Evolutionary conservation across 768 basidiomycete species (phyloP), one percentile per base, ranked within the genome.

Genomic region (Termitomyces sp.): DNA sequence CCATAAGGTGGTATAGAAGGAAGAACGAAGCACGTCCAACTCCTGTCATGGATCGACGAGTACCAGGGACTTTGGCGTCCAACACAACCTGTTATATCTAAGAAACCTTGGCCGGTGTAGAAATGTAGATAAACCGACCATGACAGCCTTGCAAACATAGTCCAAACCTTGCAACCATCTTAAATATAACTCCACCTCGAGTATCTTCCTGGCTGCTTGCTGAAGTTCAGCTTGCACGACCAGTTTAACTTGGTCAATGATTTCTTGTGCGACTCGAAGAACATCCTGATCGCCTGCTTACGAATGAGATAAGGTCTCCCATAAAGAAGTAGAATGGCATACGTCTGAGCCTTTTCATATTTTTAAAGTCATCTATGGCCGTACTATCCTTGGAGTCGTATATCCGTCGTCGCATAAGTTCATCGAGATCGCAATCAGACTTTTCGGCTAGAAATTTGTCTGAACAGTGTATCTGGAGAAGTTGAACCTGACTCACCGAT

Each of bases 151-250:
- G 18, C 73, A 62, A 13, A 76, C 73, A 60, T 73, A 75, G 16
- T 76, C 68, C 16, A 73, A 65, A 34, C 73, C 75, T 41, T 72
- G 63, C 37, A 79, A 59, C 78, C 77, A 80, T 48, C 70, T 67
- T 41, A 73, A 61, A 63, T 77, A 80, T 29, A 80, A 61, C 58
- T 80, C 77, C 0, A 74, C 75, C 59, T 77, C 74, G 12, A 79
- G 64, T 28, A 72, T 68, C 62, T 69, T 73, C 20, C 59, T 61
- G 29, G 65, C 66, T 5, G 65, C 64, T 48, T 61, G 56, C 20
- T 66, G 65, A 28, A 68, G 68, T 29, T 70, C 65, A 15, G 62
- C 62, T 60, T 73, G 69, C 5, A 76, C 76, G 1, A 62, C 51
- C 16, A 48, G 52, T 58, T 75, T 73, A 13, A 72, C 69, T 13